A percentile compares a stretch with the other conserved stretches of the same genome.
Conservation (phyloP, 2,329 filamentous ascomycete genomes). For the Orbilia ellipsospora region DNA sequence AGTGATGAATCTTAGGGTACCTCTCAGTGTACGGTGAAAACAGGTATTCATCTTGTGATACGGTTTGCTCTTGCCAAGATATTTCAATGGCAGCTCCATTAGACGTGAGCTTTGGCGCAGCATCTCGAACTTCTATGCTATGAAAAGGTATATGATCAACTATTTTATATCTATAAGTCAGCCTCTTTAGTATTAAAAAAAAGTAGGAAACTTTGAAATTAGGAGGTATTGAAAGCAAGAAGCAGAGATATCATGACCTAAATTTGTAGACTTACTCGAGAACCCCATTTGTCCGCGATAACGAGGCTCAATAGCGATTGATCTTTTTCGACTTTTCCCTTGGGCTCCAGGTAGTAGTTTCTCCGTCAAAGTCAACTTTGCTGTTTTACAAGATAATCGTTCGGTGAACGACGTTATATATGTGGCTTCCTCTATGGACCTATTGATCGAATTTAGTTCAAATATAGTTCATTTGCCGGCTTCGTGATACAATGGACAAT, state of each 20-base stretch:
- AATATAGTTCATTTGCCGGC: too few relatives aligned
- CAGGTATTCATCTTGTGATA: constrained; percentile 29
- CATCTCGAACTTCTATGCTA: constrained; percentile 25
- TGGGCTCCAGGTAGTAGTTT: constrained; percentile 16
- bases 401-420: constrained; percentile 24
- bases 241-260: background rate
- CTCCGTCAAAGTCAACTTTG: constrained; percentile 24
- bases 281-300: constrained; percentile 33
- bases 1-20: constrained; percentile 35
- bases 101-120: constrained; percentile 9
- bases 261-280: constrained; percentile 1
- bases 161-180: background rate
- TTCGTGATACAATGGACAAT: background rate
- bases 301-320: constrained; percentile 26
- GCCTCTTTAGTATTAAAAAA: too few relatives aligned
- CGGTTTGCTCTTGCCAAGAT: constrained; percentile 12
- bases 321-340: constrained; percentile 26
- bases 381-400: constrained; percentile 13
- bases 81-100: constrained; percentile 33
- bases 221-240: too few relatives aligned
- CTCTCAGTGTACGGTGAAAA: constrained; percentile 13
- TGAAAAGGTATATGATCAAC: constrained; percentile 34
- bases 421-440: constrained; percentile 31
- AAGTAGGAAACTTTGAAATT: too few relatives aligned
- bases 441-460: background rate